Percentiles rank a stretch among this genome's conserved stretches.
phyloP scores from a whole-genome alignment of 345 rosid species.

The Fremontodendron californicum region DNA sequence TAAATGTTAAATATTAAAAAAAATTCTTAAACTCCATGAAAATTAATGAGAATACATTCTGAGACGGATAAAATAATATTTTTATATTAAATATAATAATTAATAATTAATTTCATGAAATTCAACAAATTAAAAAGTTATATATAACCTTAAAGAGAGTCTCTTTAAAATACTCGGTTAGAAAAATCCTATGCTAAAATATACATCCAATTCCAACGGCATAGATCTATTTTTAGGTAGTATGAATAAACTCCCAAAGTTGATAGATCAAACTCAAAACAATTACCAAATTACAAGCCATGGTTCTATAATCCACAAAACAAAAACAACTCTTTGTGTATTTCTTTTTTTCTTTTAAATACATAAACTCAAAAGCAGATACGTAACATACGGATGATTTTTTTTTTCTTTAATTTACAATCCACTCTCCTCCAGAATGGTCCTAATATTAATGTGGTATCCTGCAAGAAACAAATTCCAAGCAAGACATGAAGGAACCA shows the following conservation, averaged over 20 bases:
- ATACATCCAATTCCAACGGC: not conserved
- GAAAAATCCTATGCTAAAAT: not conserved
- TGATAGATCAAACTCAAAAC: not conserved
- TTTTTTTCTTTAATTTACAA: not conserved
- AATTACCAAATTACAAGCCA: not conserved
- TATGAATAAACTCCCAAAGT: not conserved
- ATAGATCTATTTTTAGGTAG: not conserved
- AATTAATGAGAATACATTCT: too few relatives aligned
- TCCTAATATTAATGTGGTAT: slow-evolving; percentile 1
- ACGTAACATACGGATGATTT: not conserved
- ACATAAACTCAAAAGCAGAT: not conserved
- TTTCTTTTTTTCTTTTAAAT: not conserved
- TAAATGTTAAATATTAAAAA: too few relatives aligned
- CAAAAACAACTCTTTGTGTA: not conserved
- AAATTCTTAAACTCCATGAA: too few relatives aligned
- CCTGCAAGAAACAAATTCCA: not conserved
- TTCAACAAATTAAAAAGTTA: too few relatives aligned
- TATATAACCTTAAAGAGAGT: too few relatives aligned
- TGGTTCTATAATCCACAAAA: not conserved
- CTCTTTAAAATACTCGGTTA: too few relatives aligned
- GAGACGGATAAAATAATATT: too few relatives aligned
- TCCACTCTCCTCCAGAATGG: not conserved
- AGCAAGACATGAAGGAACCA: not conserved
- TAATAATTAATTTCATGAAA: too few relatives aligned
- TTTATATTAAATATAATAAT: too few relatives aligned